A percentile compares a stretch with the other conserved stretches of the same genome.
These are phyloP conservation scores for Neurospora sp. DNA, from an alignment of 2,329 filamentous ascomycete genomes.

Conservation along the genomic window DNA sequence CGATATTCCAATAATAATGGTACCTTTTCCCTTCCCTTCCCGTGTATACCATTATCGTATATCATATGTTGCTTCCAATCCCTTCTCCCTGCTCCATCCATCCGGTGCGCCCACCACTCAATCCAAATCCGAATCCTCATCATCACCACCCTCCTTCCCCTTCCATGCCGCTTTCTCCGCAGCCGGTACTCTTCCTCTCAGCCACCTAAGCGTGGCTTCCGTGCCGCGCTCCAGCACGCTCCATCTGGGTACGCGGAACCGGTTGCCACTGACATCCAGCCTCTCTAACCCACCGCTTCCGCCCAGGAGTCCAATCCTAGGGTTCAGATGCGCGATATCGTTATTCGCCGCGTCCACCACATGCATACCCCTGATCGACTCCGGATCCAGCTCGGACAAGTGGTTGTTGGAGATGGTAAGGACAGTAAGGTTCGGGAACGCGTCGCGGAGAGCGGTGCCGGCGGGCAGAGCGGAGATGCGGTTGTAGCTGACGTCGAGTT, in stretches of 20 bases:
- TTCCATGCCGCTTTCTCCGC: constrained; percentile 50
- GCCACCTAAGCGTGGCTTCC: constrained; percentile 71
- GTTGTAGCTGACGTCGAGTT: constrained; percentile 75
- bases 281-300: constrained; percentile 49
- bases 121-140: constrained; percentile 19
- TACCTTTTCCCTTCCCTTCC: neutral
- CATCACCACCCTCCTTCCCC: constrained; percentile 31
- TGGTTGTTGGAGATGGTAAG: constrained; percentile 74
- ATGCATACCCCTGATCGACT: constrained; percentile 63
- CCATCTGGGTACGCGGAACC: constrained; percentile 79
- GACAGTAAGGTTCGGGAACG: constrained; percentile 61
- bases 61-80: neutral
- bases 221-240: constrained; percentile 80
- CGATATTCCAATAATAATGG: neutral
- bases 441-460: constrained; percentile 40
- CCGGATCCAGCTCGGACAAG: constrained; percentile 61
- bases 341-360: constrained; percentile 78
- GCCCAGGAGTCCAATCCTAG: constrained; percentile 68
- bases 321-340: constrained; percentile 71
- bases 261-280: constrained; percentile 74
- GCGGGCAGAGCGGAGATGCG: constrained; percentile 61
- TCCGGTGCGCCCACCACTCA: constrained; percentile 1
- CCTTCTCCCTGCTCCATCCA: neutral
- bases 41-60: neutral
- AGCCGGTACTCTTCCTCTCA: constrained; percentile 64